phyloP scores from a whole-genome alignment of 495 filamentous ascomycete genomes.

The Aspergillus mulundensis region DNA sequence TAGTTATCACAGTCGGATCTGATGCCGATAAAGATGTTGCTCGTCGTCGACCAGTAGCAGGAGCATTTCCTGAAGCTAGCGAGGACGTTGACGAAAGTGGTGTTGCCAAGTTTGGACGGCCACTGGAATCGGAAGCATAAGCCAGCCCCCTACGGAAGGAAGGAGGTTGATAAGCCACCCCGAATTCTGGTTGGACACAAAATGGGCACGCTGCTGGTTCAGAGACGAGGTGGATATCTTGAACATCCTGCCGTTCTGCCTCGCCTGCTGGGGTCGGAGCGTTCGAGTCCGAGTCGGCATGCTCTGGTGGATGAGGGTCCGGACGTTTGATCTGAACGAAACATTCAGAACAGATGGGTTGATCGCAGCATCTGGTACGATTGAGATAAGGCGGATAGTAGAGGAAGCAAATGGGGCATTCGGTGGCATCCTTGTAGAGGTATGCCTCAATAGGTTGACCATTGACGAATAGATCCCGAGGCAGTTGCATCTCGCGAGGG shows the following conservation, averaged over 20 bases:
- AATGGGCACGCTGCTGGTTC: conserved; percentile 94
- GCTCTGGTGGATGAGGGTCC: conserved; percentile 92
- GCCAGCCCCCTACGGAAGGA: conserved; percentile 80
- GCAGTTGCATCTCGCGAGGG: conserved; percentile 74
- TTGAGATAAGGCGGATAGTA: conserved; percentile 97
- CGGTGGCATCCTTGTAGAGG: conserved; percentile 82
- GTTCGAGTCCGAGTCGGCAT: conserved; percentile 55
- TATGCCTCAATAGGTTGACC: conserved; percentile 88
- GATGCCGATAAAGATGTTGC: conserved; percentile 79
- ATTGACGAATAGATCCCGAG: conserved; percentile 83
- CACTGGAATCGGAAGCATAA: conserved; percentile 52
- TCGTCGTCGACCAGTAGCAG: conserved; percentile 51
- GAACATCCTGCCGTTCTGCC: conserved; percentile 35
- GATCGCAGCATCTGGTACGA: conserved; percentile 90
- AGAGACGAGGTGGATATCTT: conserved; percentile 70
- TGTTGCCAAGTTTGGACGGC: conserved; percentile 51
- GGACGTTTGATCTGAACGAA: conserved; percentile 98
- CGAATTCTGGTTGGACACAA: conserved; percentile 91
- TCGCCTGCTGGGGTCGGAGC: conserved; percentile 34
- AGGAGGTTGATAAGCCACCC: conserved; percentile 85
- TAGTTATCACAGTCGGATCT: conserved; percentile 79
- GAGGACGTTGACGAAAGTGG: conserved; percentile 66
- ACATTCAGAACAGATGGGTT: conserved; percentile 96
- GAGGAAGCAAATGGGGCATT: conserved; percentile 96
- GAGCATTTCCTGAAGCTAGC: conserved; percentile 38